Conservation (phyloP, 2,329 filamentous ascomycete genomes). For the Trichoderma citrinoviride region DNA sequence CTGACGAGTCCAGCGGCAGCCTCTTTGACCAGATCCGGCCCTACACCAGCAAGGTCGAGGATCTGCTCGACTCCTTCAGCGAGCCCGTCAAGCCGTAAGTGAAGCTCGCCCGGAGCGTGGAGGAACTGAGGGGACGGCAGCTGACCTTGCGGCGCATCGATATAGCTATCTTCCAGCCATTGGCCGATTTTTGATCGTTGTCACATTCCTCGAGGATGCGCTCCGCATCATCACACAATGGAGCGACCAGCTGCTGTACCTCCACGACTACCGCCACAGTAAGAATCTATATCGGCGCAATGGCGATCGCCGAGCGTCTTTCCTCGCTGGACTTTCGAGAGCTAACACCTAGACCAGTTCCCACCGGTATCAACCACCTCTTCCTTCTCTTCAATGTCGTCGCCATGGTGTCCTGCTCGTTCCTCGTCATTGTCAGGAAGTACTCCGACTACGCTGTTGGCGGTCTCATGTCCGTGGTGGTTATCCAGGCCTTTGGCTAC, state of each 20-base stretch:
- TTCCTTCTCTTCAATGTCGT: conserved; percentile 91
- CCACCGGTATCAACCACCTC: conserved; percentile 80
- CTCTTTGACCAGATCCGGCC: conserved; percentile 80
- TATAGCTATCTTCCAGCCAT: conserved; percentile 86
- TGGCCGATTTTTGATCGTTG: conserved; percentile 95
- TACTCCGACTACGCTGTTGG: conserved; percentile 90
- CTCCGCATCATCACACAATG: conserved; percentile 97
- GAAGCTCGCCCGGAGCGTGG: background rate
- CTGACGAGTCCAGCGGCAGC: conserved; percentile 54
- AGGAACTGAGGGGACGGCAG: background rate
- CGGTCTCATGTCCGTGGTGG: conserved; percentile 85
- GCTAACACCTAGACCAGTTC: conserved; percentile 58
- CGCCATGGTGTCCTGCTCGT: conserved; percentile 79
- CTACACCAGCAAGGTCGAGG: conserved; percentile 98
- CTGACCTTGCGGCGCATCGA: background rate
- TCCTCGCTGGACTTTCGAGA: conserved; percentile 23
- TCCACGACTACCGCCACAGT: conserved; percentile 92
- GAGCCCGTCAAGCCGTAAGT: conserved; percentile 90
- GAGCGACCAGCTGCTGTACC: conserved; percentile 89
- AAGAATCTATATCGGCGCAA: conserved; percentile 42
- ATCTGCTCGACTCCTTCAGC: conserved; percentile 79
- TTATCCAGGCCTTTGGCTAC: conserved; percentile 93
- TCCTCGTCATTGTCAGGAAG: conserved; percentile 85
- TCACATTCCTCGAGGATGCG: conserved; percentile 96
- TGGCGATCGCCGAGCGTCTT: background rate